Evolutionary conservation across 202 grass and related monocot species (phyloP).

Genomic region (Cymbopogon flexuosus): DNA sequence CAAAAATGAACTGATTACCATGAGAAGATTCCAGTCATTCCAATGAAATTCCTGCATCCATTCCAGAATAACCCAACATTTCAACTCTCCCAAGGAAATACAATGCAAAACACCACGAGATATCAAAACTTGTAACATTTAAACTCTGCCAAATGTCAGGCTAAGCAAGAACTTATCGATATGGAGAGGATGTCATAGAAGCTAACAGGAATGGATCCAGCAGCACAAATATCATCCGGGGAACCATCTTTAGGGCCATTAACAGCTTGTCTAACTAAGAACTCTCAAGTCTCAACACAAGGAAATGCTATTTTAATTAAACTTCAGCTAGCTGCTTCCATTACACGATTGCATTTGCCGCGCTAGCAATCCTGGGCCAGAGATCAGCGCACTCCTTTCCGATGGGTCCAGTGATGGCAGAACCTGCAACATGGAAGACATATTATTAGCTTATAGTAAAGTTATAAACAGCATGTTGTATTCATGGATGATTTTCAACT

Average conservation of each 20-base stretch:
- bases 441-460: too few relatives aligned
- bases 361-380: slow-evolving; percentile 91
- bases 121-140: not conserved
- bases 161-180: not conserved
- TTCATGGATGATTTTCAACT: not conserved
- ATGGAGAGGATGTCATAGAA: not conserved
- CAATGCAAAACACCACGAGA: not conserved
- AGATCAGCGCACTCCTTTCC: slow-evolving; percentile 91
- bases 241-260: not conserved
- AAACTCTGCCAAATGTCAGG: not conserved
- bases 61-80: not conserved
- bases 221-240: slow-evolving; percentile 24
- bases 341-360: slow-evolving; percentile 80
- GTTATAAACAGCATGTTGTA: not conserved
- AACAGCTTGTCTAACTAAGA: not conserved
- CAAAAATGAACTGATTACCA: not conserved
- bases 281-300: not conserved
- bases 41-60: not conserved
- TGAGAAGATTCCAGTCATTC: not conserved
- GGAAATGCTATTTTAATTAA: not conserved
- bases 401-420: slow-evolving; percentile 91
- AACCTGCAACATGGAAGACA: slow-evolving; percentile 34
- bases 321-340: slow-evolving; percentile 11
- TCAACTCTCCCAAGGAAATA: not conserved
- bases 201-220: not conserved